Conservation (phyloP, 1,139 yeast species). For the Protomyces gravidus region DNA sequence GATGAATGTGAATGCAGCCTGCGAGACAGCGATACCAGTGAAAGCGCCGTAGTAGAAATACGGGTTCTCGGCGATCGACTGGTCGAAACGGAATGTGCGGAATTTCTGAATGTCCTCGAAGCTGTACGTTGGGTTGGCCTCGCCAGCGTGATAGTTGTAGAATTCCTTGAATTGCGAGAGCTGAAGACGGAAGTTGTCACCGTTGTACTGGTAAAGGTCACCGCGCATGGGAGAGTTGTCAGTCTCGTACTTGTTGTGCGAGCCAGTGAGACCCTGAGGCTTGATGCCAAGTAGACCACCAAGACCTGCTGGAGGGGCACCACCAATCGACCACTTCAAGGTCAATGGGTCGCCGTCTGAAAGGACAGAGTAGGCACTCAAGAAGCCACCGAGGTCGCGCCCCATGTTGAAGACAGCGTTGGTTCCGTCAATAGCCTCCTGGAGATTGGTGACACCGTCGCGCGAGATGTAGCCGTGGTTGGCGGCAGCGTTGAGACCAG, state of each 20-base stretch:
- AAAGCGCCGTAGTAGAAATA: conserved; percentile 23
- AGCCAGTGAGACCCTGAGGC: conserved; percentile 15
- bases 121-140: conserved; percentile 3
- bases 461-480: conserved; percentile 21
- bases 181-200: conserved; percentile 19
- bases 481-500: conserved; percentile 22
- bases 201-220: conserved; percentile 19
- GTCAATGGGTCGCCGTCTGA: conserved; percentile 12
- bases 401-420: conserved; percentile 25
- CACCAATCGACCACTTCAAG: conserved; percentile 19
- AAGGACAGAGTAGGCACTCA: conserved; percentile 12
- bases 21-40: conserved; percentile 16
- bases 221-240: conserved; percentile 26
- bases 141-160: conserved; percentile 14
- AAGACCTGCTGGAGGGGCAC: conserved; percentile 4
- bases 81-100: conserved; percentile 16
- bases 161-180: conserved; percentile 14
- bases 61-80: conserved; percentile 15
- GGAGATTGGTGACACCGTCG: conserved; percentile 14
- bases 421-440: conserved; percentile 21
- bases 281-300: conserved; percentile 5
- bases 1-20: conserved; percentile 26
- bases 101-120: conserved; percentile 13
- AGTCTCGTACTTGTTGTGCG: conserved; percentile 28
- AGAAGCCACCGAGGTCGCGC: conserved; percentile 18